Evolutionary conservation across 768 basidiomycete species (phyloP).

Genomic region (Suillus sp.): DNA sequence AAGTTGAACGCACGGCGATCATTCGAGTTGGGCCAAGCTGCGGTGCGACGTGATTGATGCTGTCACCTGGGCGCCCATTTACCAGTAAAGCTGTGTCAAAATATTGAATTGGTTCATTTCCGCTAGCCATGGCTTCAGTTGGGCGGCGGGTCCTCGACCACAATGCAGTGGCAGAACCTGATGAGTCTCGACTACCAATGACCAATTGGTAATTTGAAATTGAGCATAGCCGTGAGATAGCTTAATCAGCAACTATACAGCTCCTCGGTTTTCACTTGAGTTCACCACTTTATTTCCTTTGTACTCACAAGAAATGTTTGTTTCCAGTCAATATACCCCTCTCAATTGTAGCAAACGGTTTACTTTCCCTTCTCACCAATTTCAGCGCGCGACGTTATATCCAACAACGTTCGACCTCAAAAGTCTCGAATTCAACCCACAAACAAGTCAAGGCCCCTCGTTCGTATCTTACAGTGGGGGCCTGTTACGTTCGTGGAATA

Average conservation of each 20-base stretch:
- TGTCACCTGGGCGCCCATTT: neutral
- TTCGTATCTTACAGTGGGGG: conserved; percentile 46
- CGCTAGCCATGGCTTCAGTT: neutral
- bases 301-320: too few species aligned
- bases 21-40: neutral
- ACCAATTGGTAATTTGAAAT: neutral
- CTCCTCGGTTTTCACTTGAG: neutral
- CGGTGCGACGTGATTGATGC: neutral
- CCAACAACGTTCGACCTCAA: neutral
- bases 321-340: neutral
- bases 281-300: neutral
- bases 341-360: neutral
- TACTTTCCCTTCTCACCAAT: neutral
- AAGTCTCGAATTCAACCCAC: conserved; percentile 23
- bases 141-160: neutral
- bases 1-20: conserved; percentile 3
- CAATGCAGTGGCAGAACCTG: neutral
- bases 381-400: neutral
- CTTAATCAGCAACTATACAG: conserved; percentile 28
- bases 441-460: conserved; percentile 70
- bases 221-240: conserved; percentile 20
- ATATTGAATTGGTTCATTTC: neutral
- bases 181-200: neutral
- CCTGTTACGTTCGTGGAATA: conserved; percentile 80
- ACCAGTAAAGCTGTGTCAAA: neutral